phyloP scores from a whole-genome alignment of 805 yeast genomes.

The Peterozyma toletana region DNA sequence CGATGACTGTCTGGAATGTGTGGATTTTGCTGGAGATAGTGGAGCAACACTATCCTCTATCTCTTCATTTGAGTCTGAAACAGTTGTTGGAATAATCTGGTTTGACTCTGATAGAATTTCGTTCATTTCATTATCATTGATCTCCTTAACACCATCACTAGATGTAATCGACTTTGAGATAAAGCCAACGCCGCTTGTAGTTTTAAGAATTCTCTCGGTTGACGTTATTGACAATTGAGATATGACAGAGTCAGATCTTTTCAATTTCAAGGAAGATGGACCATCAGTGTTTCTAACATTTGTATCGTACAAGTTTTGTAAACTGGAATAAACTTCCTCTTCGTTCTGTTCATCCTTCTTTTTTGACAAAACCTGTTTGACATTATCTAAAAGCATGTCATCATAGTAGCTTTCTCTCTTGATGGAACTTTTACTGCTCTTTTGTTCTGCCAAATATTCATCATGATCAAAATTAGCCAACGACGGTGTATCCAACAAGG shows the following conservation, averaged over 20 bases:
- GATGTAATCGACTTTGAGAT: slow-evolving; percentile 10
- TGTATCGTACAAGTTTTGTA: slow-evolving; percentile 24
- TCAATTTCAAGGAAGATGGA: slow-evolving; percentile 15
- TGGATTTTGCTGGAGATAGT: neutral
- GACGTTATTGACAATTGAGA: slow-evolving; percentile 21
- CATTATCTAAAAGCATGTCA: slow-evolving; percentile 15
- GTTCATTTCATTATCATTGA: slow-evolving; percentile 11
- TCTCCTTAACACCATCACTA: slow-evolving; percentile 16
- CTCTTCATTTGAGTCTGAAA: too few species aligned
- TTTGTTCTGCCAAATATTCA: slow-evolving; percentile 15
- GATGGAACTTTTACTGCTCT: slow-evolving; percentile 7
- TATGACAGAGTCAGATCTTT: slow-evolving; percentile 19
- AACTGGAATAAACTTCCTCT: slow-evolving; percentile 20
- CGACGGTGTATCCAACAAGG: slow-evolving; percentile 24
- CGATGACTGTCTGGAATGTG: slow-evolving; percentile 6
- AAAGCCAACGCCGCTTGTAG: slow-evolving; percentile 11
- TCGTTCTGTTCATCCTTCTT: slow-evolving; percentile 14
- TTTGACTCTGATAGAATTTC: too few species aligned
- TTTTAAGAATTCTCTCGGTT: slow-evolving; percentile 17
- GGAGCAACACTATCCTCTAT: neutral
- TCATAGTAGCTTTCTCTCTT: slow-evolving; percentile 12
- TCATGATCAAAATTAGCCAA: slow-evolving; percentile 20
- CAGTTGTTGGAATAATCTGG: too few species aligned
- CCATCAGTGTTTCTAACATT: slow-evolving; percentile 22
- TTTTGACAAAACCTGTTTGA: slow-evolving; percentile 2